These are phyloP conservation scores for Trametes cinnabarina DNA, from an alignment of 768 basidiomycete species.

Conservation along the genomic window DNA sequence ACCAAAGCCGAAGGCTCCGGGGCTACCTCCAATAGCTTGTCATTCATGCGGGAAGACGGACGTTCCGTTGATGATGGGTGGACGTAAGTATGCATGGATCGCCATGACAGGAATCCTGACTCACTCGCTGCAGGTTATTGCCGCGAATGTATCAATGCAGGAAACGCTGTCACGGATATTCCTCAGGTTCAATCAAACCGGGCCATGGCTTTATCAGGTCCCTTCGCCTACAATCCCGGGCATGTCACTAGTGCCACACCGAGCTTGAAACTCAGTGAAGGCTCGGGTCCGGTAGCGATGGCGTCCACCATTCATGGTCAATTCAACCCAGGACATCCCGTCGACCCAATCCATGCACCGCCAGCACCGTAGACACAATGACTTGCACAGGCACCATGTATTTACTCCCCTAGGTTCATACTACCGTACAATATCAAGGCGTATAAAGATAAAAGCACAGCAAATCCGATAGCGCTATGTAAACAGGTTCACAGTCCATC, in stretches of 20 bases:
- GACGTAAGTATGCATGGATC: conserved; percentile 47
- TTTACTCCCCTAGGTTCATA: background rate
- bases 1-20: conserved; percentile 33
- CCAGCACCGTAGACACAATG: background rate
- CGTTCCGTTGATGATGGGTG: conserved; percentile 75
- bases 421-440: conserved; percentile 9
- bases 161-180: conserved; percentile 37
- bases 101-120: background rate
- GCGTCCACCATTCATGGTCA: background rate
- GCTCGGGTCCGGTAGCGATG: background rate
- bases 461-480: conserved; percentile 28
- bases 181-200: conserved; percentile 22
- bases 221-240: background rate
- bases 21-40: conserved; percentile 51
- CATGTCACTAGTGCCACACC: too few relatives aligned
- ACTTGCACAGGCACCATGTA: background rate
- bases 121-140: conserved; percentile 55
- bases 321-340: background rate
- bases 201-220: background rate
- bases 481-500: conserved; percentile 61
- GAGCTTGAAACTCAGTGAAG: background rate
- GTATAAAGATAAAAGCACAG: conserved; percentile 16
- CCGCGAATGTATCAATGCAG: conserved; percentile 61
- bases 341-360: background rate
- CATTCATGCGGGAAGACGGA: conserved; percentile 61